Base-by-base conservation (phyloP, 1,139 yeast genomes). In the Blastobotrys apis region DNA sequence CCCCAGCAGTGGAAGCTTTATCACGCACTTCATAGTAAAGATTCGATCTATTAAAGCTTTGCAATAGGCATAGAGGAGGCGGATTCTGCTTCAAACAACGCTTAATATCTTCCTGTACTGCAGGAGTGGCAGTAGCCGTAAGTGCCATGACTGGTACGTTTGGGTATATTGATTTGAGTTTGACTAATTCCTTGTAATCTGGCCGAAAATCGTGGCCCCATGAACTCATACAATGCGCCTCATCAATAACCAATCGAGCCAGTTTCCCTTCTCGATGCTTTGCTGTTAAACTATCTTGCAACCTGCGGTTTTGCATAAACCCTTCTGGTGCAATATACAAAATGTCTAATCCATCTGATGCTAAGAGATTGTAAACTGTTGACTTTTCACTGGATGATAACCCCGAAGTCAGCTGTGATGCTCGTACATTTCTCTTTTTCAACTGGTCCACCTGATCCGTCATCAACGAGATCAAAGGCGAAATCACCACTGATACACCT, bases 191-290 rank as follows among this genome's bases (percentile, higher is more conserved):
- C 57, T 88, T 86, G 66, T 94, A 94, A 63, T 92, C 97, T 0
- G 97, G 97, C 47, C 99, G 73, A 63, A 94, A 94, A 65, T 94
- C 98, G 64, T 94, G 98, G 15, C 99, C 99, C 99, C 99, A 94
- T 9, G 95, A 84, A 48, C 96, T 86, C 46, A 94, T 94, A 73
- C 99, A 94, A 66, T 94, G 99, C 0, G 98, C 98, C 61, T 94
- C 99, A 66, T 94, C 99, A 39, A 94, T 88, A 9, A 94, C 97
- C 27, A 94, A 77, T 44, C 97, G 71, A 0, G 97, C 95, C 33
- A 94, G 67, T 55, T 71, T 69, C 4, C 73, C 69, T 32, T 72
- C 73, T 2, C 71, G 68, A 60, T 84, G 72, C 16, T 92, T 67
- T 42, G 67, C 71, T 13, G 72, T 68, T 41, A 94, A 79, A 1